Evolutionary conservation across 129 eudicot species (phyloP).

Genomic region (Flaveria bidentis): DNA sequence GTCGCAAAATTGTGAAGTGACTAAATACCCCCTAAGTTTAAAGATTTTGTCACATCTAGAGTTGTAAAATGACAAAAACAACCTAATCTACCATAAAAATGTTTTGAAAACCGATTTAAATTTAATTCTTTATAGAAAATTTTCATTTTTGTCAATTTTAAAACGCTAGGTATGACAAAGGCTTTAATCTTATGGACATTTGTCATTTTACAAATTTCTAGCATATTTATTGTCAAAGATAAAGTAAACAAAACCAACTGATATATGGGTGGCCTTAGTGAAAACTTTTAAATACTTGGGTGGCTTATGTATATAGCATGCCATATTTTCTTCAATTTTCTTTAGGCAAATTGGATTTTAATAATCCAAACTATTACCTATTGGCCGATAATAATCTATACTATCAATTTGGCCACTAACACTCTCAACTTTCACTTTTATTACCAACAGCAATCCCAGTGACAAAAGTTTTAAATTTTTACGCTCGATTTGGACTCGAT

Average conservation of each 20-base stretch:
- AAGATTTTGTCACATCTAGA: background rate
- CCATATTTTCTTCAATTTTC: background rate
- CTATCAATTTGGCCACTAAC: no score
- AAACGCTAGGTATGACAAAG: background rate
- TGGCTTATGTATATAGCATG: background rate
- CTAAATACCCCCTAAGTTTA: background rate
- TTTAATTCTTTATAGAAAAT: no score
- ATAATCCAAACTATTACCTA: no score
- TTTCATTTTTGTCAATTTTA: background rate
- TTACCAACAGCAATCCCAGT: no score
- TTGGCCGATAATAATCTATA: no score
- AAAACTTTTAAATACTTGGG: no score
- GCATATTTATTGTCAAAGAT: background rate
- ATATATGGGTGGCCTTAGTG: no score
- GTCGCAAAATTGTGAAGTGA: background rate
- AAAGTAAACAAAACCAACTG: background rate
- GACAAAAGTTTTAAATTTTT: no score
- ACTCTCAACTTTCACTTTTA: no score
- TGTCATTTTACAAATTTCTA: background rate
- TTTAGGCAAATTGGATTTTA: no score
- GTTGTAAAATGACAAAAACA: background rate
- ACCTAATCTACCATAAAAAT: background rate
- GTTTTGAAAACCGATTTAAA: background rate
- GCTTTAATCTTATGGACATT: background rate
- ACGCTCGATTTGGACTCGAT: no score